Conservation (phyloP, 768 basidiomycete genomes). For the Termitomyces eurrhizus region DNA sequence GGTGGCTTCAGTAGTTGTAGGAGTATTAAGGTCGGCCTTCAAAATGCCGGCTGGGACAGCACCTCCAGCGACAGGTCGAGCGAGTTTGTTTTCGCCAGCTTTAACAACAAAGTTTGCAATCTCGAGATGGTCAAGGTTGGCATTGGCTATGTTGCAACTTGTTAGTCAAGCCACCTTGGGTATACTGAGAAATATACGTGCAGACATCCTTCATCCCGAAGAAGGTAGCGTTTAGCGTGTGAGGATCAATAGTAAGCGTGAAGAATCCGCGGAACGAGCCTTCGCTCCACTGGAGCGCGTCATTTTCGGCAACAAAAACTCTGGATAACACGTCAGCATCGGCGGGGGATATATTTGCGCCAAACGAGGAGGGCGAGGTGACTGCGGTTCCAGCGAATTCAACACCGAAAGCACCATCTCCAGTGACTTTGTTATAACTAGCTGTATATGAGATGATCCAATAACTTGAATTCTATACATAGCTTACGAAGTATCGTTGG, state of each 20-base stretch:
- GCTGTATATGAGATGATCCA: background rate
- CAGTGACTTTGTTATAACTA: background rate
- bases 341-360: background rate
- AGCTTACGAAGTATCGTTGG: slow-evolving; percentile 2
- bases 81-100: slow-evolving; percentile 10
- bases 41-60: slow-evolving; percentile 8
- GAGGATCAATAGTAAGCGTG: background rate
- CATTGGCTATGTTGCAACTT: background rate
- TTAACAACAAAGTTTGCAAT: slow-evolving; percentile 10
- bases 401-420: background rate
- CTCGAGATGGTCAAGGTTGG: slow-evolving; percentile 1
- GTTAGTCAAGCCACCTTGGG: background rate
- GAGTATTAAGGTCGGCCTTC: slow-evolving; percentile 1
- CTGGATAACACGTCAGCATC: background rate
- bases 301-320: background rate
- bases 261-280: slow-evolving; percentile 4
- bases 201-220: background rate
- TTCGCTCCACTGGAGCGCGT: slow-evolving; percentile 1
- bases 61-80: slow-evolving; percentile 13
- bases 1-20: background rate
- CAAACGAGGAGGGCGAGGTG: background rate
- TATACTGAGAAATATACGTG: background rate
- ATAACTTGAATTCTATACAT: too few species aligned
- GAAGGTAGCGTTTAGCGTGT: background rate
- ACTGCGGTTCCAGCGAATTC: slow-evolving; percentile 1